These are phyloP conservation scores for Irpex rosettiformis DNA, from an alignment of 1,284 basidiomycete species.

Conservation along the genomic window DNA sequence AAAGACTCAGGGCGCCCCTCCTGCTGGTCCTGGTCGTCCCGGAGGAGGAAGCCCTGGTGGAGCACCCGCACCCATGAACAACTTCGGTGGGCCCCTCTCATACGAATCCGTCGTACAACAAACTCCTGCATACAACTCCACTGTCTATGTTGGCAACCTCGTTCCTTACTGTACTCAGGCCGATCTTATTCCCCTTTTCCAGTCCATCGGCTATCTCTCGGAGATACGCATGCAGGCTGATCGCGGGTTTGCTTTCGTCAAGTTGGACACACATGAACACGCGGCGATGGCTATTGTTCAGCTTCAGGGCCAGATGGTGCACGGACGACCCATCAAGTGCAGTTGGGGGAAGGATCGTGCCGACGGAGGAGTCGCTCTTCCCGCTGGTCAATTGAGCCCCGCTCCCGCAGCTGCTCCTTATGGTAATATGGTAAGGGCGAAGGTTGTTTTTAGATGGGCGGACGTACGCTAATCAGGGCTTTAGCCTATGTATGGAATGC, in stretches of 20 bases:
- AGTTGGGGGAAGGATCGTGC: slow-evolving; percentile 97
- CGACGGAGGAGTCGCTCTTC: slow-evolving; percentile 57
- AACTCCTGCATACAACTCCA: slow-evolving; percentile 89
- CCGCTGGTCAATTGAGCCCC: slow-evolving; percentile 53
- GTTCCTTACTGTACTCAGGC: slow-evolving; percentile 94
- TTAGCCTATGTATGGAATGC: slow-evolving; percentile 85
- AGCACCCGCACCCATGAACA: slow-evolving; percentile 81
- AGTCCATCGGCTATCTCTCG: slow-evolving; percentile 94
- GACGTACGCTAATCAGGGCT: slow-evolving; percentile 10
- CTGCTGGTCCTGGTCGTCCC: slow-evolving; percentile 24
- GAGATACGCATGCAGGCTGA: slow-evolving; percentile 99
- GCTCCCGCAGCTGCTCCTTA: slow-evolving; percentile 66
- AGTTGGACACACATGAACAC: slow-evolving; percentile 96
- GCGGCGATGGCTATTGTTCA: slow-evolving; percentile 97
- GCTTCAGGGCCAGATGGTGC: slow-evolving; percentile 91
- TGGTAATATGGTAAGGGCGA: slow-evolving; percentile 69
- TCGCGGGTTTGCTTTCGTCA: slow-evolving; percentile 97
- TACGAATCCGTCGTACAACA: slow-evolving; percentile 88
- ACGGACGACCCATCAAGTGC: slow-evolving; percentile 94
- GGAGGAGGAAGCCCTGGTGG: slow-evolving; percentile 40
- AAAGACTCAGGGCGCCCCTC: slow-evolving; percentile 78
- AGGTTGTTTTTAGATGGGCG: slow-evolving; percentile 7
- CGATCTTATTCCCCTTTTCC: slow-evolving; percentile 95
- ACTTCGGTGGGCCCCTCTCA: slow-evolving; percentile 78
- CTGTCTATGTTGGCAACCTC: slow-evolving; percentile 97